Base-by-base conservation (phyloP, 179 eudicot species). In the Beta lomatogona region DNA sequence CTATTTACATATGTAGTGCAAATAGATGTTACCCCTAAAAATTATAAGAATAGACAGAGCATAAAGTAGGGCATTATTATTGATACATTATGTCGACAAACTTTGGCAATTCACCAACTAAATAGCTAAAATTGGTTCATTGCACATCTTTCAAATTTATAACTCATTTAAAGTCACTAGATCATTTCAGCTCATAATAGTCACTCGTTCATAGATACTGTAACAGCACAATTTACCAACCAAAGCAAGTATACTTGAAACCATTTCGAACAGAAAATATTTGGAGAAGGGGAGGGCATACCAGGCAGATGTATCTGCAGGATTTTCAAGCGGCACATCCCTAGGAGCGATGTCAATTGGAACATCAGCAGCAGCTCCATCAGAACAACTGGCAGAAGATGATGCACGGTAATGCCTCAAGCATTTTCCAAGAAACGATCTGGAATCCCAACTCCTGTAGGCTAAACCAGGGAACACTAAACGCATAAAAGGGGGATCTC, bases 311-410 rank as follows among this genome's bases (percentile, higher is more conserved):
- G 83, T 52, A 70, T 75, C 83, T 7, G 68, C 75, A 55, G 87
- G 41, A 70, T 57, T 76, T 64, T 80, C 79, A 13, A 64, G 57
- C 41, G 73, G 70, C 70, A 75, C 85, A 28, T 80, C 78, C 78
- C 70, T 60, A 9, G 79, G 63, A 70, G 87, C 63, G 28, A 82
- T 50, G 68, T 80, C 77, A 65, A 76, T 65, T 55, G 85, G 72
- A 11, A 79, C 78, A 76, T 82, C 79, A 71, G 81, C 75, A 70
- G 81, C 75, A 82, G 85, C 83, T 16, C 81, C 83, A 75, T 79
- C 77, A 61, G 81, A 77, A 57, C 59, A 64, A 71, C 76, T 82
- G 41, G 77, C 80, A 79, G 83, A 79, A 55, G 70, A 75, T 57
- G 83, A 79, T n/a, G 79, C 79, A 58, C 63, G 74, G 50, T 69